Conservation (phyloP, 73 alveolate genomes). For the Uronychia binucleata region DNA sequence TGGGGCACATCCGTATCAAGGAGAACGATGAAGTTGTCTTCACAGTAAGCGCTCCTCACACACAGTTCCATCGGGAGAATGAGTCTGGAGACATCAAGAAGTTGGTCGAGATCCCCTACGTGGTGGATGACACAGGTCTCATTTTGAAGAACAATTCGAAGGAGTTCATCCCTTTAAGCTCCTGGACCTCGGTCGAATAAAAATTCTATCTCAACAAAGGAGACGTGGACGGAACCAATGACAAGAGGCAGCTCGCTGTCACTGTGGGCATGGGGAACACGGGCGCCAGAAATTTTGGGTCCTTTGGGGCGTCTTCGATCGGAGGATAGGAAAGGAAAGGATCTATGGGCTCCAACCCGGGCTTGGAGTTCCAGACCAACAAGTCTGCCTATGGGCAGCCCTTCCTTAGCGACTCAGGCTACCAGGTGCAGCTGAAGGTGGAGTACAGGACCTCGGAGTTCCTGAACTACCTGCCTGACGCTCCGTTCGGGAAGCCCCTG, state of each 20-base stretch:
- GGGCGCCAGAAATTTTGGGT: background rate
- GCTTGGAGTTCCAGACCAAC: background rate
- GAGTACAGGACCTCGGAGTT: background rate
- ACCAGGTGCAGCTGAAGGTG: background rate
- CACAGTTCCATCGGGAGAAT: background rate
- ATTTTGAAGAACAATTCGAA: background rate
- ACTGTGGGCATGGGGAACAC: background rate
- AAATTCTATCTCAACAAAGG: background rate
- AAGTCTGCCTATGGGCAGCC: background rate
- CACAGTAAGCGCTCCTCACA: background rate
- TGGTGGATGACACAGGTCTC: background rate
- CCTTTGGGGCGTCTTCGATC: background rate
- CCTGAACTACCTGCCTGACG: background rate
- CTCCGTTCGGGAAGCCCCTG: background rate
- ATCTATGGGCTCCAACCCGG: background rate
- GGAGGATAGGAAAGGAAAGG: background rate
- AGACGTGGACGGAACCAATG: background rate
- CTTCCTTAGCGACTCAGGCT: background rate
- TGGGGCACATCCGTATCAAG: background rate
- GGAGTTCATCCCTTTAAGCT: background rate
- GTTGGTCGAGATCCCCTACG: background rate
- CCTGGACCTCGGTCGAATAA: background rate
- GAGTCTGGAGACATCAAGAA: background rate
- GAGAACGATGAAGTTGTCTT: background rate
- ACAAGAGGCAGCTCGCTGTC: background rate